Evolutionary conservation across 108 stramenopile species (phyloP).

Genomic region (Cyclotella distinguenda): DNA sequence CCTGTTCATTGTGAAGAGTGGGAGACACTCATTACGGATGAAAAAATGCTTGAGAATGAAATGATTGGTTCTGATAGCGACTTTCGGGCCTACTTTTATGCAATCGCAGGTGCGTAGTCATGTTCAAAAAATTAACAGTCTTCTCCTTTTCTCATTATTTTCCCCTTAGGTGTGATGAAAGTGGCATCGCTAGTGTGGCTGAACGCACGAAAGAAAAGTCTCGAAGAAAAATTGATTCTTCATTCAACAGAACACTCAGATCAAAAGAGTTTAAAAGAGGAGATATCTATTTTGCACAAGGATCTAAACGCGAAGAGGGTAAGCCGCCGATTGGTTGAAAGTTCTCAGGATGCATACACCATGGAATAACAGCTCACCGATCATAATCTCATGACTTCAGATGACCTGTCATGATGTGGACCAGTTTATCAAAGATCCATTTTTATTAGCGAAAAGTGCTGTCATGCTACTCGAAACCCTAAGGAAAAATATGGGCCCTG

Average conservation of each 20-base stretch:
- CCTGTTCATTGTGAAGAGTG: slow-evolving; percentile 55
- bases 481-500: slow-evolving; percentile 49
- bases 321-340: too few relatives aligned
- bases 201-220: slow-evolving; percentile 29
- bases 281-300: slow-evolving; percentile 38
- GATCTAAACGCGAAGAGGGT: slow-evolving; percentile 29
- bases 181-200: slow-evolving; percentile 49
- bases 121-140: too few relatives aligned
- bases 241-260: slow-evolving; percentile 9
- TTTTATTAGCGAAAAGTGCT: slow-evolving; percentile 51
- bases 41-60: slow-evolving; percentile 10
- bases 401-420: slow-evolving; percentile 24
- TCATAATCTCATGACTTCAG: too few relatives aligned
- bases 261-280: slow-evolving; percentile 6
- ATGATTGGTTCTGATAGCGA: slow-evolving; percentile 18
- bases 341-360: too few relatives aligned
- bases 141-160: too few relatives aligned
- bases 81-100: slow-evolving; percentile 38
- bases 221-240: slow-evolving; percentile 11
- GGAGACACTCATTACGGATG: slow-evolving; percentile 22
- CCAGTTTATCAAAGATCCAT: slow-evolving; percentile 35
- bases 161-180: slow-evolving; percentile 29
- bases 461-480: slow-evolving; percentile 53
- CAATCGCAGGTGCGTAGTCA: slow-evolving; percentile 42
- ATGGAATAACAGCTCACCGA: too few relatives aligned